Evolutionary conservation across 768 basidiomycete species (phyloP), one percentile per base, ranked within the genome.

Genomic region (Boletellus ananas): DNA sequence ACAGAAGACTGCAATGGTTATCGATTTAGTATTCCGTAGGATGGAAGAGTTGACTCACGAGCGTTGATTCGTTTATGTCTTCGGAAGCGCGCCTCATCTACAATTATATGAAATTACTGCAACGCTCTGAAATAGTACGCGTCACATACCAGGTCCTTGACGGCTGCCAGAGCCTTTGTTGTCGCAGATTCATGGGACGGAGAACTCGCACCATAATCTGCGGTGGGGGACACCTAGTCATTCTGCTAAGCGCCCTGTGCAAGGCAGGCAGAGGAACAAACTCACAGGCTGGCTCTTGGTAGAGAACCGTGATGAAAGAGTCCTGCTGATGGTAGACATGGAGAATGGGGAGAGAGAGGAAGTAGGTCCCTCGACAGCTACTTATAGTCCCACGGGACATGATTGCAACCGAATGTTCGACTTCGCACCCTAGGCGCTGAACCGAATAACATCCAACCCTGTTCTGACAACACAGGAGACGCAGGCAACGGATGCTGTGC

Each of bases 1-100:
- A 80, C 66, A 3, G 84, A 73, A 6, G 79, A 64, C 87, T 90
- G 42, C 12, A 41, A 45, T 14, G 31, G 7, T 39, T 12, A 17
- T 48, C 2, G 14, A 25, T 33, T 20, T 18, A 37, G 7, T 20
- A n/a, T 21, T 16, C 14, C 1, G 20, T 27, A 14, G 14, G 17
- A n/a, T 5, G 2, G 1, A 9, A 6, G 3, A 20, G 3, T 4
- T 0, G 3, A 59, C 64, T 50, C 7, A 68, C 66, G 10, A 68
- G 11, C 13, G 37, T 52, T 4, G 66, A 62, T 16, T 68, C 66
- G 23, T 56, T 66, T 12, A 68, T 50, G 44, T 68, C 66, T 16
- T 70, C 68, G 0, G 49, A 40, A n/a, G 58, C 51, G n/a, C 68
- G 66, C 49, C 41, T 68, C 60, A 62, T 64, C 66, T 67, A 35